These are phyloP conservation scores for Ruellia speciosa DNA, from an alignment of 305 asterid species.

Conservation along the genomic window DNA sequence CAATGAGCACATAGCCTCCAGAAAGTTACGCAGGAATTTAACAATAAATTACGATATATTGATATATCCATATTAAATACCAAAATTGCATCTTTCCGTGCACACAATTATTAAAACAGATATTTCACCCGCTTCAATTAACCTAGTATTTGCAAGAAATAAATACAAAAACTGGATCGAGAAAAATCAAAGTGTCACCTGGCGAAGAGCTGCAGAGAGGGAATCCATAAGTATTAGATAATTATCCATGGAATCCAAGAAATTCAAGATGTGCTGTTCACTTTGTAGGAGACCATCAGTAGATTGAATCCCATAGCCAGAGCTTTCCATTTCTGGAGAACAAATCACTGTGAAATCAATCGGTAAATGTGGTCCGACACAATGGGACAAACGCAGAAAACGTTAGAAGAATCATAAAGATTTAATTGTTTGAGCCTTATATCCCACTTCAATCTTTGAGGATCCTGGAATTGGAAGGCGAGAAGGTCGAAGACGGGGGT, in stretches of 20 bases:
- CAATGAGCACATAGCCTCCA: too few species aligned
- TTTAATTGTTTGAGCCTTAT: too few species aligned
- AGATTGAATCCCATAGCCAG: constrained; percentile 27
- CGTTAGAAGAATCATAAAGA: too few species aligned
- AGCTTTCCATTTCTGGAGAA: constrained; percentile 25
- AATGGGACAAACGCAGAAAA: not conserved
- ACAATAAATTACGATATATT: too few species aligned
- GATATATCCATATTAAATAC: too few species aligned
- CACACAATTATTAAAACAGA: constrained; percentile 2
- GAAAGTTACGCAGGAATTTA: not conserved
- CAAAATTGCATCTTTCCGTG: constrained; percentile 5
- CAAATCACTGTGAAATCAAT: constrained; percentile 1
- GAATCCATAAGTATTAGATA: constrained; percentile 58
- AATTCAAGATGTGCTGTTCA: constrained; percentile 40
- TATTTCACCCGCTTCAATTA: too few species aligned
- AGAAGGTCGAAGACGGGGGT: too few species aligned
- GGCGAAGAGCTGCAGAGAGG: constrained; percentile 66
- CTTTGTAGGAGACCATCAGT: constrained; percentile 22
- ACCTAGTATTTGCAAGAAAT: not conserved
- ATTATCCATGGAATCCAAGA: constrained; percentile 66
- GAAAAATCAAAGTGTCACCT: constrained; percentile 33
- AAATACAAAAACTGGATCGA: not conserved
- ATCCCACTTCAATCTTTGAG: too few species aligned
- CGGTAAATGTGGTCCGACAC: not conserved
- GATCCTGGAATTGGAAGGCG: too few species aligned